Evolutionary conservation across 2,329 filamentous ascomycete genomes (phyloP), one percentile per base, ranked within the genome.

Genomic region (Mariannaea elegans): DNA sequence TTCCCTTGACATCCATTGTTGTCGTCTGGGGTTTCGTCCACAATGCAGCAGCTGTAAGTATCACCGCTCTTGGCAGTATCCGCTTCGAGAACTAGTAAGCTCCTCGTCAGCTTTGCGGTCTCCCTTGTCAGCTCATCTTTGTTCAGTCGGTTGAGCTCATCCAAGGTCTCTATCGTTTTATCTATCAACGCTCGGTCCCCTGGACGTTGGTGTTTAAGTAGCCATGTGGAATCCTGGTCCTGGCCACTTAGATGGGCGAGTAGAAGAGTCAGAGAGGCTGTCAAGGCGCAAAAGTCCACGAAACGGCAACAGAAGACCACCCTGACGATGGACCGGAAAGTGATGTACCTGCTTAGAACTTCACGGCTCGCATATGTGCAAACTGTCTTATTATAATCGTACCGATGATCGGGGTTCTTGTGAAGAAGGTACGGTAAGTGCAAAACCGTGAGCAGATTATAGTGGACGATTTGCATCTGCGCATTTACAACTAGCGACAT

Each of bases 221-320:
- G 24, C 36, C 38, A 45, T 12, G 27, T 27, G 7, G 38, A 16
- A 19, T 51, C 27, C n/a, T 39, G 31, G 19, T 27, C 41, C 3
- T 48, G 41, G 24, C 48, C 32, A 39, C 27, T 46, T n/a, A 48
- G n/a, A 7, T 59, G 56, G 3, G 48, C 41, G 2, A 53, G 18
- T 6, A 59, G 24, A 29, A 59, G 42, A 6, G 42, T 34, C 18
- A 53, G 23, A 13, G 48, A 29, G 24, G 56, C 49, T 14, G 45
- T 52, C 4, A 54, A 16, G 16, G 56, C 56, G 24, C 42, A 59
- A 38, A 59, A 59, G 24, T 59, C 56, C 9, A 59, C 16, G 13
- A 36, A 12, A 1, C 56, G 47, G 19, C 56, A 59, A 21, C 44
- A 53, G 18, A 53, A 59, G 13, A 52, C 49, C 2, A 34, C 36